These are phyloP conservation scores for Oryza punctata DNA, from an alignment of 176 grass and related monocot species.

Conservation along the genomic window DNA sequence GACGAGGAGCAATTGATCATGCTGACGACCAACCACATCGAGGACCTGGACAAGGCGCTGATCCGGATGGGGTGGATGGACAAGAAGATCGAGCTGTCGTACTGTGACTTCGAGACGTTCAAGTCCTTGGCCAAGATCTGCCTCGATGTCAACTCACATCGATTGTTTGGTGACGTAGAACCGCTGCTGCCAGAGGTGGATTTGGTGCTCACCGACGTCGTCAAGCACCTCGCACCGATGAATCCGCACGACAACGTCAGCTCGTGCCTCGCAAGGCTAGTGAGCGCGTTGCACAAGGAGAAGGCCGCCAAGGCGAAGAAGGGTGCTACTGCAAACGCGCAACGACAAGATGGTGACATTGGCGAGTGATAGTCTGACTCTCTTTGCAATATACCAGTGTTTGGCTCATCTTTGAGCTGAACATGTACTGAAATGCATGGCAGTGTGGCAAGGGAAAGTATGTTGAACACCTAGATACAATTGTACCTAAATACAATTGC, in stretches of 20 bases:
- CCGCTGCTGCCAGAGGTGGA: constrained; percentile 24
- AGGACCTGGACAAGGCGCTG: constrained; percentile 34
- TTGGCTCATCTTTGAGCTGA: too few relatives aligned
- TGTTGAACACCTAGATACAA: too few relatives aligned
- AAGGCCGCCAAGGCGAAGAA: too few relatives aligned
- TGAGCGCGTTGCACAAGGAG: not conserved
- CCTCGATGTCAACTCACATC: constrained; percentile 24
- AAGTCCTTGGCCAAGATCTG: constrained; percentile 33
- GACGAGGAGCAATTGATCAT: constrained; percentile 29
- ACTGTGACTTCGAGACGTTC: constrained; percentile 40
- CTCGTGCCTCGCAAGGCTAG: constrained; percentile 9
- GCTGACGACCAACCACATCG: constrained; percentile 37
- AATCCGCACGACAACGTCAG: not conserved
- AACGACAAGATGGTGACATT: too few relatives aligned
- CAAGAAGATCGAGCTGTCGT: constrained; percentile 49
- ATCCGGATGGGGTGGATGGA: constrained; percentile 45
- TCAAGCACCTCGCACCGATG: constrained; percentile 6
- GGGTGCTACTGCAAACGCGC: too few relatives aligned
- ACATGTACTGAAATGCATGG: not conserved
- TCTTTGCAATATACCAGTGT: too few relatives aligned
- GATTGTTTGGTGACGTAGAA: not conserved
- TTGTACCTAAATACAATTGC: too few relatives aligned
- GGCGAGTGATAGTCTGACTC: too few relatives aligned
- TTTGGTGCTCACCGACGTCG: constrained; percentile 34
- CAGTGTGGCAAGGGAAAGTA: too few relatives aligned